Evolutionary conservation across 768 basidiomycete species (phyloP), one percentile per base, ranked within the genome.

Genomic region (Tricholomella constricta): DNA sequence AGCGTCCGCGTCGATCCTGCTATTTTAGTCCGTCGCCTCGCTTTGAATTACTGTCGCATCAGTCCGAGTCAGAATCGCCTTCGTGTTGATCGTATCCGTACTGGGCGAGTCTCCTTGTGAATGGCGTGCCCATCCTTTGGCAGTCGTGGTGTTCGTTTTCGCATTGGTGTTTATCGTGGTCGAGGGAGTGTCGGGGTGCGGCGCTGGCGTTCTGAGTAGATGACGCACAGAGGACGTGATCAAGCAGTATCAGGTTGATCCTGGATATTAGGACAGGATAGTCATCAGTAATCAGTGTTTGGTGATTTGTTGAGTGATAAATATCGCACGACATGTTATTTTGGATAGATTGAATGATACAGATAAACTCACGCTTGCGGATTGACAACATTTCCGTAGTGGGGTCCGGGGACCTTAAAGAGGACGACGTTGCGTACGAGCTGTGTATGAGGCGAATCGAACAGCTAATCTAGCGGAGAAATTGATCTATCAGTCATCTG

Each of bases 361-460:
- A 12, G 3, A 22, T 3, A 4, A 3, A 55, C 61, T 54, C 35
- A 62, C 61, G 34, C 50, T 55, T 63, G 55, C 32, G 62, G 62
- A 34, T 61, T 62, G 11, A 56, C 46, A 15, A 65, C 47, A 14
- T 48, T 60, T 0, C 59, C 64, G 40, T 64, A 64, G 42, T 67
- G 64, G 3, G 66, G 59, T 9, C 60, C 64, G 10, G 51, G 43
- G 11, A 67, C 57, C 34, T 60, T 54, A 35, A 43, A 29, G 19
- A 67, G 43, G 12, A 45, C 43, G 7, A 62, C 62, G 15, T 60
- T 48, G 15, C 68, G 45, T 64, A 59, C 10, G 55, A 31, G 35
- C 64, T 60, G 41, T 65, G 62, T 29, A 66, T 58, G 7, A 68
- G 41, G 23, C 57, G 54, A 22, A 68, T 54, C 23, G 65, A 65